phyloP scores from a whole-genome alignment of 352 stramenopile genomes.

The Pilasporangium apinafurcum region DNA sequence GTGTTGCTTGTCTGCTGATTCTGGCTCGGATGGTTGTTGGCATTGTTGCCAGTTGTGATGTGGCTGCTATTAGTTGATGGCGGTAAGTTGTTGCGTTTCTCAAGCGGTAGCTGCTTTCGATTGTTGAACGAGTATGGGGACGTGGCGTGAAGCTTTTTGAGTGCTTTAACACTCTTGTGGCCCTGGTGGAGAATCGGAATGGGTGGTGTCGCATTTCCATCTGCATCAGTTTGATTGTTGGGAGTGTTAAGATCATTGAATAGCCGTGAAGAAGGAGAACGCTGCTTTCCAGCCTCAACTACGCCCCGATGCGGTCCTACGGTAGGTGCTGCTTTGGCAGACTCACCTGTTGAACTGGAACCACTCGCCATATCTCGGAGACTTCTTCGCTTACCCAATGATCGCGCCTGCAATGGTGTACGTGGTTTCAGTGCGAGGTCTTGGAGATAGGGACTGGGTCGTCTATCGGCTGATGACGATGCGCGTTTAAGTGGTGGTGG shows the following conservation, averaged over 20 bases:
- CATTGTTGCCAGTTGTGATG: not conserved
- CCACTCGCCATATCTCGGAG: not conserved
- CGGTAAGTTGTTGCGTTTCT: constrained; percentile 2
- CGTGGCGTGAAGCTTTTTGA: constrained; percentile 51
- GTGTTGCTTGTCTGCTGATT: too few species aligned
- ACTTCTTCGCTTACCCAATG: not conserved
- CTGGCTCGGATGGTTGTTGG: not conserved
- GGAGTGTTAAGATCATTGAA: not conserved
- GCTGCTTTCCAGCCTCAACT: too few species aligned
- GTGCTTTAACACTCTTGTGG: constrained; percentile 53
- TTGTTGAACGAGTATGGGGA: constrained; percentile 47
- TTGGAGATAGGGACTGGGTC: constrained; percentile 8
- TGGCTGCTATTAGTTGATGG: not conserved
- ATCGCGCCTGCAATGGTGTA: constrained; percentile 4
- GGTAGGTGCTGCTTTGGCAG: too few species aligned
- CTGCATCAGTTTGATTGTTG: constrained; percentile 9
- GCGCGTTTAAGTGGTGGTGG: constrained; percentile 1
- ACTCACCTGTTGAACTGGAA: too few species aligned
- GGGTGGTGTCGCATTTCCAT: too few species aligned
- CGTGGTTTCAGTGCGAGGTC: constrained; percentile 3
- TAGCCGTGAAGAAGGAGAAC: too few species aligned
- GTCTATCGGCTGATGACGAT: constrained; percentile 1
- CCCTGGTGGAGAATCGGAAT: constrained; percentile 52
- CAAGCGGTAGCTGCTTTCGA: constrained; percentile 9
- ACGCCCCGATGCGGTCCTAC: too few species aligned